phyloP scores from a whole-genome alignment of 2,329 filamentous ascomycete species.

The Venturia pyrina region DNA sequence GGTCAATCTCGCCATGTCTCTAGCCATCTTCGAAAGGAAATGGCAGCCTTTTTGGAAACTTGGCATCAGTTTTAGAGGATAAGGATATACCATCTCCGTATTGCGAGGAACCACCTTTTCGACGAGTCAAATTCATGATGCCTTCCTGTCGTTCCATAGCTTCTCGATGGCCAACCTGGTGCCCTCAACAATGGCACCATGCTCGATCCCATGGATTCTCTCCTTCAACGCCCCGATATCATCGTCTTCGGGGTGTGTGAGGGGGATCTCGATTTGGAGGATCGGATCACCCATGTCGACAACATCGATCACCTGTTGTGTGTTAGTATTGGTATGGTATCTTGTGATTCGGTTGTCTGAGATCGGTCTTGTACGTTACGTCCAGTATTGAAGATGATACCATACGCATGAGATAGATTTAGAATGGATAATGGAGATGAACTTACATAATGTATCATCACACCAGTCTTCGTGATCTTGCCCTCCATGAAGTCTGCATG shows the following conservation, averaged over 20 bases:
- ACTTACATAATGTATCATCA: conserved; percentile 78
- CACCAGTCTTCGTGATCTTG: conserved; percentile 58
- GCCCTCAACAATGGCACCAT: conserved; percentile 68
- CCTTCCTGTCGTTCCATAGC: conserved; percentile 22
- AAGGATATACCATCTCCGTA: background rate
- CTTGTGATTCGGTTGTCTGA: background rate
- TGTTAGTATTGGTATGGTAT: background rate
- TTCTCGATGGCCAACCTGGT: conserved; percentile 42
- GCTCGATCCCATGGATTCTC: conserved; percentile 68
- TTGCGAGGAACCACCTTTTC: background rate
- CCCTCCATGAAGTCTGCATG: conserved; percentile 62
- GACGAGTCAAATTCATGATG: background rate
- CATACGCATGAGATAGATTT: background rate
- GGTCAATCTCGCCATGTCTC: background rate
- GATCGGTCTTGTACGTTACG: background rate
- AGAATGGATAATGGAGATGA: background rate
- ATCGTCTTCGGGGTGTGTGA: conserved; percentile 46
- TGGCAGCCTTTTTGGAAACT: background rate
- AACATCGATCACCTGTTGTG: conserved; percentile 38
- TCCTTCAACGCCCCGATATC: conserved; percentile 60
- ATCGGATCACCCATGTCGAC: conserved; percentile 74
- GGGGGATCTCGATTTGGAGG: conserved; percentile 56
- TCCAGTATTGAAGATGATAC: background rate
- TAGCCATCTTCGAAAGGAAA: background rate
- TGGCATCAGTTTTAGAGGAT: background rate